A percentile compares a stretch with the other conserved stretches of the same genome.
These are phyloP conservation scores for Panicum virgatum DNA, from an alignment of 202 grass and related monocot species.

Conservation along the genomic window DNA sequence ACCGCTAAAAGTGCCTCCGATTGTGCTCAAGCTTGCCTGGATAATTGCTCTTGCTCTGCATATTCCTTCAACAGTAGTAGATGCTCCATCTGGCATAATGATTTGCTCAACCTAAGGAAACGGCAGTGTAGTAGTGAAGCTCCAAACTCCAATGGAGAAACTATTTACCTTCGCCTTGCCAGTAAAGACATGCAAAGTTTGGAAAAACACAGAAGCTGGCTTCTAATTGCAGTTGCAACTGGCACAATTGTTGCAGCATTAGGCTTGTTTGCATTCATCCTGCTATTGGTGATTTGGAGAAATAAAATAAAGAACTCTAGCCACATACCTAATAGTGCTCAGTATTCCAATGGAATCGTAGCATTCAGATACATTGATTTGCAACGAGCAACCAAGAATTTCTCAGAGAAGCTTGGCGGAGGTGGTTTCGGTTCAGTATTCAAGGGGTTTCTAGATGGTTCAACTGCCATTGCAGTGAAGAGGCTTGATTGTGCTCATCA, in stretches of 20 bases:
- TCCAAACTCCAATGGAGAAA: neutral
- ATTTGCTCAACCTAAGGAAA: neutral
- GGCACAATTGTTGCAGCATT: neutral
- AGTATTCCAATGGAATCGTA: neutral
- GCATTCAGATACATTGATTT: neutral
- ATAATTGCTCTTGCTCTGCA: conserved; percentile 3
- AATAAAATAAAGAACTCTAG: neutral
- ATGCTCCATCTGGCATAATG: neutral
- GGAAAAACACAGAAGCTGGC: neutral
- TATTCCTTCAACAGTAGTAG: neutral
- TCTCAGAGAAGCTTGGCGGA: no score
- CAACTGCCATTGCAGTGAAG: neutral
- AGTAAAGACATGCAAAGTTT: neutral
- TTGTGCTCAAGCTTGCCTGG: neutral
- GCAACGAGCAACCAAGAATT: neutral
- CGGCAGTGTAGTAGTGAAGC: neutral
- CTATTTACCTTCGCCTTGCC: neutral
- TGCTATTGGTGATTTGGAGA: neutral
- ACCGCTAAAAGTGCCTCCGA: neutral
- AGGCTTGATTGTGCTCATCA: neutral
- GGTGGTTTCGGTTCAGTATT: neutral
- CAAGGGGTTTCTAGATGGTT: neutral
- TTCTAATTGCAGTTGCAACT: neutral
- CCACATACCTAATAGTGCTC: neutral
- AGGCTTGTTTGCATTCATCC: neutral